Evolutionary conservation across 2,329 filamentous ascomycete species (phyloP), one percentile per base, ranked within the genome.

Genomic region (Pyricularia sp.): DNA sequence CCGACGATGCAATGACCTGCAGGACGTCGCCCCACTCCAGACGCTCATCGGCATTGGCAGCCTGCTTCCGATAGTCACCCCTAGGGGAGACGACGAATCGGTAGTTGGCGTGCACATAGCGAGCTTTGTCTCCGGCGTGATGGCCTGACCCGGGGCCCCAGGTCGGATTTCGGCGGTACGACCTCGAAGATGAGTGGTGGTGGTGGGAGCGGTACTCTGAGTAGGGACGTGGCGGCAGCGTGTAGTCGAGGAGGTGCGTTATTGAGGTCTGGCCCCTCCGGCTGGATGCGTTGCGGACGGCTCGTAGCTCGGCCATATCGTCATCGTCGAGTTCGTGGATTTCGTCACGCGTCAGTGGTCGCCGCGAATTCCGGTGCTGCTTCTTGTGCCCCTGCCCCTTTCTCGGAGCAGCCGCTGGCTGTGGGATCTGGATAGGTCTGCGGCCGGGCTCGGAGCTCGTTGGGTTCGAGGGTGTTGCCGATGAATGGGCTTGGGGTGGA

Each of bases 211-310:
- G 81, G 68, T 83, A 83, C 72, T 87, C 85, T 74, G 85, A 85
- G 70, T 89, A 87, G 26, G 90, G 90, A 65, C 92, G 88, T 9
- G 42, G 65, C 61, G 91, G 89, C 26, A 94, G 92, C 64, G 91
- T 89, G 79, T 97, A 97, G 81, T 94, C 94, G 85, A 99, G 92
- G 69, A 99, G 82, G 79, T 99, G 95, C 59, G 95, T 98, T 77
- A 99, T 99, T 75, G 92, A 97, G 68, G 93, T 97, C 79, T 97
- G 94, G 68, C 95, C 95, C 75, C 95, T 92, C 70, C 95, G 90
- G 75, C 85, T 86, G n/a, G 82, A 84, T 14, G 85, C 78, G 72
- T 87, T 88, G 69, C 84, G 81, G 69, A 88, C 78, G 25, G 85
- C 85, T 72, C 85, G 81, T 71, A 94, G 84, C 82, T 97, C 93